Conservation (phyloP, 441 rosid species). For the Macaranga tanarius region DNA sequence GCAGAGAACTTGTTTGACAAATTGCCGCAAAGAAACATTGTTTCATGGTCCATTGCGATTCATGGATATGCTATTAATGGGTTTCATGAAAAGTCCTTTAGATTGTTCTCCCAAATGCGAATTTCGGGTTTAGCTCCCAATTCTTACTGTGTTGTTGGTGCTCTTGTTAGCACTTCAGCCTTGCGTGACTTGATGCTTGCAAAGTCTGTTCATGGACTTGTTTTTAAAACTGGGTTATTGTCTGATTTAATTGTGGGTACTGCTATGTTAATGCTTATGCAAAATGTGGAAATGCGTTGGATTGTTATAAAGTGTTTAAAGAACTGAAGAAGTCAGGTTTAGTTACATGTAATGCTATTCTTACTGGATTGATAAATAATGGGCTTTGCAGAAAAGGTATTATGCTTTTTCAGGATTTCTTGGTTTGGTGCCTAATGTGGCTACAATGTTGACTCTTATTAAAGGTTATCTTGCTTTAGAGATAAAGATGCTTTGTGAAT, state of each 20-base stretch:
- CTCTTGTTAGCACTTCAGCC: constrained; percentile 34
- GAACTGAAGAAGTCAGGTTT: constrained; percentile 32
- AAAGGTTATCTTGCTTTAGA: constrained; percentile 31
- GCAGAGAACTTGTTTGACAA: background rate
- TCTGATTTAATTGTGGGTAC: constrained; percentile 36
- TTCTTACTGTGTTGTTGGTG: constrained; percentile 45
- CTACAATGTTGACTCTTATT: constrained; percentile 29
- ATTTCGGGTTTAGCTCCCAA: constrained; percentile 31
- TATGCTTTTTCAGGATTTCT: constrained; percentile 27
- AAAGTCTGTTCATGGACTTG: constrained; percentile 35
- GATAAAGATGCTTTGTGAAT: constrained; percentile 29
- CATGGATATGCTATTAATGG: constrained; percentile 39
- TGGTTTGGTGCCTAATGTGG: constrained; percentile 33
- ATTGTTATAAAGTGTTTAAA: constrained; percentile 31
- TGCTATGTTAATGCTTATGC: constrained; percentile 40
- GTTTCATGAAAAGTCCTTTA: constrained; percentile 21
- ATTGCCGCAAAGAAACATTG: background rate
- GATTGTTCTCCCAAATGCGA: constrained; percentile 37
- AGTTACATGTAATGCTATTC: constrained; percentile 39
- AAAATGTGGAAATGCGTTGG: constrained; percentile 30
- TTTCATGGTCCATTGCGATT: constrained; percentile 9
- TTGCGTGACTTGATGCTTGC: constrained; percentile 20
- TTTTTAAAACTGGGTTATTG: constrained; percentile 31
- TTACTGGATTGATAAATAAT: constrained; percentile 35
- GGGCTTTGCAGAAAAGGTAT: constrained; percentile 32